A percentile compares a stretch with the other conserved stretches of the same genome.
These are phyloP conservation scores for Gossypium davidsonii DNA, from an alignment of 441 rosid species.

Conservation along the genomic window DNA sequence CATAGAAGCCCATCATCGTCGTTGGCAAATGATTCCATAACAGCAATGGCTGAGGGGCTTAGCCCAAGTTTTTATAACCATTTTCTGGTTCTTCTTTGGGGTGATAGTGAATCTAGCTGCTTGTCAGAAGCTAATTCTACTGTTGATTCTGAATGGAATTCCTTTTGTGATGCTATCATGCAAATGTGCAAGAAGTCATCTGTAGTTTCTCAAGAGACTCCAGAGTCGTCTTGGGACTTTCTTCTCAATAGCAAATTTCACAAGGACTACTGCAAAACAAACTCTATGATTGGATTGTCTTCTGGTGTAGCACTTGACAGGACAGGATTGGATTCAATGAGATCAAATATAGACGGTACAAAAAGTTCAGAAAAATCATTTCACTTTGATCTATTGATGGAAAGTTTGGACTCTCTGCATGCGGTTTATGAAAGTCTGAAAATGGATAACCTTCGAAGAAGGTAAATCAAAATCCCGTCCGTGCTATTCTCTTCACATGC, in stretches of 20 bases:
- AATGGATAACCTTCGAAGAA: constrained; percentile 84
- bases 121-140: constrained; percentile 44
- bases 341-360: constrained; percentile 31
- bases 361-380: constrained; percentile 37
- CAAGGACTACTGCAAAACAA: constrained; percentile 49
- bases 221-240: constrained; percentile 71
- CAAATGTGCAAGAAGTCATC: constrained; percentile 52
- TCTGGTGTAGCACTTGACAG: constrained; percentile 28
- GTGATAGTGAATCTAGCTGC: constrained; percentile 44
- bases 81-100: constrained; percentile 87
- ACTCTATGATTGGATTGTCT: constrained; percentile 34
- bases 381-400: constrained; percentile 49
- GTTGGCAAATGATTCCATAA: constrained; percentile 80
- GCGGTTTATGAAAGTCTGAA: constrained; percentile 93
- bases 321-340: constrained; percentile 26
- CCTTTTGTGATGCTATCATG: constrained; percentile 56
- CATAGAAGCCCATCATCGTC: constrained; percentile 72
- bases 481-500: neutral
- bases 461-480: constrained; percentile 38
- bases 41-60: constrained; percentile 90
- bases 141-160: constrained; percentile 72
- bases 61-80: constrained; percentile 55
- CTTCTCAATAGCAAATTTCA: constrained; percentile 82
- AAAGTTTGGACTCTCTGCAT: constrained; percentile 74
- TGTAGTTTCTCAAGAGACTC: constrained; percentile 33